These are phyloP conservation scores for Aspergillus nanangensis DNA, from an alignment of 495 filamentous ascomycete genomes.

Conservation along the genomic window DNA sequence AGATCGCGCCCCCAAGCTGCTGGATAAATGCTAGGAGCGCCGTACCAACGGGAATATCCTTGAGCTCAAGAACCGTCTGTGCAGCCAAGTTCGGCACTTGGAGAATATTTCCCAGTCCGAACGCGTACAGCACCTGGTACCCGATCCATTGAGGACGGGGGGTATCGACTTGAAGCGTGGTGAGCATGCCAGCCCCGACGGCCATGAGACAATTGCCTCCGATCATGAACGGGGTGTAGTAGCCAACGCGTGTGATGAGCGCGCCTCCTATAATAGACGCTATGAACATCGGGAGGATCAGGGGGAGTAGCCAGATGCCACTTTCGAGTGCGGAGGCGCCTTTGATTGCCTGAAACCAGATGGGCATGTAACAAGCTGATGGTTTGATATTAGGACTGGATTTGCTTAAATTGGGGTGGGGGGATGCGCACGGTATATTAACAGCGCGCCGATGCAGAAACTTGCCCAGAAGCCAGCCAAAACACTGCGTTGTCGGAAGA, in stretches of 20 bases:
- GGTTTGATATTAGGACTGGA: too few species aligned
- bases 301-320: conserved; percentile 29
- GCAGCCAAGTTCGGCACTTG: conserved; percentile 30
- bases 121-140: conserved; percentile 33
- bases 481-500: conserved; percentile 28
- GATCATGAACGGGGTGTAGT: conserved; percentile 36
- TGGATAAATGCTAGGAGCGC: conserved; percentile 37
- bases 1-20: conserved; percentile 35
- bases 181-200: conserved; percentile 30
- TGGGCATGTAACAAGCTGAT: conserved; percentile 28
- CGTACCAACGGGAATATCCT: conserved; percentile 33
- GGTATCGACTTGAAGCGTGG: conserved; percentile 20
- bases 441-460: conserved; percentile 7
- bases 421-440: conserved; percentile 46
- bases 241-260: conserved; percentile 23
- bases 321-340: conserved; percentile 17
- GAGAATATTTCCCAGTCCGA: conserved; percentile 33
- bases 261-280: conserved; percentile 18
- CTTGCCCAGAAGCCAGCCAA: conserved; percentile 7
- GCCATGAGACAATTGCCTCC: conserved; percentile 19
- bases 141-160: conserved; percentile 23
- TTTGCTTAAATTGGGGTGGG: neutral
- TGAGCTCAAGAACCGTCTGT: conserved; percentile 29
- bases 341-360: conserved; percentile 36
- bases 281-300: conserved; percentile 13